phyloP scores from a whole-genome alignment of 306 rosid genomes.

The Acacia melanoxylon region DNA sequence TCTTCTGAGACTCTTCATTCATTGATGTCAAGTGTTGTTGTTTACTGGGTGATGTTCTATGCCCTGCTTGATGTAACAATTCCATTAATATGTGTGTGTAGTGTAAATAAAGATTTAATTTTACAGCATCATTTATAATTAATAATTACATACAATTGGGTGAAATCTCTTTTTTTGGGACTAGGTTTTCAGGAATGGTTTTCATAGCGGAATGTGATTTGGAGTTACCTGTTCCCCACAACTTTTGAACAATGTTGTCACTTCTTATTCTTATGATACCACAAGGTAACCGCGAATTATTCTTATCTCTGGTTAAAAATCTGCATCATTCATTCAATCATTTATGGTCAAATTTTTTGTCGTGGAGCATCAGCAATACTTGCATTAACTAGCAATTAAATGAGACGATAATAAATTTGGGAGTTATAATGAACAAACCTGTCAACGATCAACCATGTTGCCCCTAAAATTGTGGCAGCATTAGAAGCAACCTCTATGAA shows the following conservation, averaged over 20 bases:
- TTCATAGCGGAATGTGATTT: conserved; percentile 29
- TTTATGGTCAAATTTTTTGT: no score
- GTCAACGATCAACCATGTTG: conserved; percentile 71
- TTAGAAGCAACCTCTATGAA: conserved; percentile 43
- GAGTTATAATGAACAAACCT: conserved; percentile 47
- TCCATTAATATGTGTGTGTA: not conserved
- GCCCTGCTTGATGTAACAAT: conserved; percentile 33
- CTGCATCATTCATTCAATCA: conserved; percentile 25
- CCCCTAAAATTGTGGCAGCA: conserved; percentile 33
- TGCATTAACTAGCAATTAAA: no score
- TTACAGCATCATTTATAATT: not conserved
- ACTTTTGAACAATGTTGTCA: conserved; percentile 32
- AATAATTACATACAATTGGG: conserved; percentile 15
- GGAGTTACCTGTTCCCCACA: conserved; percentile 40
- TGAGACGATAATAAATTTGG: not conserved
- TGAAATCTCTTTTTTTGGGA: conserved; percentile 44
- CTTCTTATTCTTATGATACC: conserved; percentile 43
- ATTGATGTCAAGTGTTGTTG: conserved; percentile 5
- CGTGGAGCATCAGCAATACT: no score
- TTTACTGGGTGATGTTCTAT: conserved; percentile 40
- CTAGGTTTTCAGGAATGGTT: conserved; percentile 60
- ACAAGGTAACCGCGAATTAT: conserved; percentile 27
- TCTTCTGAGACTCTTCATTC: conserved; percentile 27
- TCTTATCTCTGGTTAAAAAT: conserved; percentile 33
- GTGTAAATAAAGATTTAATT: no score